These are phyloP conservation scores for Elsinoe batatas DNA, from an alignment of 2,329 filamentous ascomycete species.

Conservation along the genomic window DNA sequence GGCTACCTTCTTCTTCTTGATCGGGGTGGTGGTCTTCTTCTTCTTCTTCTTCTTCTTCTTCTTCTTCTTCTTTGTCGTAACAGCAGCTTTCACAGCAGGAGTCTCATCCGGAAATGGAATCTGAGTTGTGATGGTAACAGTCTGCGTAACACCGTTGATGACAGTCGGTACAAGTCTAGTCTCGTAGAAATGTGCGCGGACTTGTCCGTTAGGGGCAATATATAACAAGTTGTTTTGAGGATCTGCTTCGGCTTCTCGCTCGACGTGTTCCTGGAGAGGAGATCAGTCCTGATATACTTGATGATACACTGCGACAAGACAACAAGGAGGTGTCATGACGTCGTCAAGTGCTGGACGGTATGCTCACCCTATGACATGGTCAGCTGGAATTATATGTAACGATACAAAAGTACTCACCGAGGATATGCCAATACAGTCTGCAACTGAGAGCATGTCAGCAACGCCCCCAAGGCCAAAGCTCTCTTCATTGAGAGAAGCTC, in stretches of 20 bases:
- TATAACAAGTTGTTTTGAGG: background rate
- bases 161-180: slow-evolving; percentile 10
- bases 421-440: slow-evolving; percentile 11
- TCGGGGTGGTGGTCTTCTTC: slow-evolving; percentile 28
- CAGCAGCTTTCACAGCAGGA: slow-evolving; percentile 10
- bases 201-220: slow-evolving; percentile 5
- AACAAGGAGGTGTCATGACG: slow-evolving; percentile 2
- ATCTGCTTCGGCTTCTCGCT: slow-evolving; percentile 7
- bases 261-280: background rate
- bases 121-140: slow-evolving; percentile 3
- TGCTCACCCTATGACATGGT: slow-evolving; percentile 10
- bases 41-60: slow-evolving; percentile 22
- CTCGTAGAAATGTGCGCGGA: slow-evolving; percentile 10
- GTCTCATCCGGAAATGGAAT: slow-evolving; percentile 5
- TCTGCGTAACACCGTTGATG: slow-evolving; percentile 8
- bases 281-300: slow-evolving; percentile 1
- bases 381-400: background rate
- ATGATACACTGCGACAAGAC: background rate
- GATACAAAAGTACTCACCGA: background rate
- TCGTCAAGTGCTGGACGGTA: background rate
- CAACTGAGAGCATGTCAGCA: slow-evolving; percentile 12
- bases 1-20: slow-evolving; percentile 27
- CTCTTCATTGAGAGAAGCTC: slow-evolving; percentile 6
- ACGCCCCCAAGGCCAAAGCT: slow-evolving; percentile 6
- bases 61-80: slow-evolving; percentile 17